A percentile compares a stretch with the other conserved stretches of the same genome.
phyloP scores from a whole-genome alignment of 2,329 filamentous ascomycete genomes.

The Davidsoniella eucalypti region DNA sequence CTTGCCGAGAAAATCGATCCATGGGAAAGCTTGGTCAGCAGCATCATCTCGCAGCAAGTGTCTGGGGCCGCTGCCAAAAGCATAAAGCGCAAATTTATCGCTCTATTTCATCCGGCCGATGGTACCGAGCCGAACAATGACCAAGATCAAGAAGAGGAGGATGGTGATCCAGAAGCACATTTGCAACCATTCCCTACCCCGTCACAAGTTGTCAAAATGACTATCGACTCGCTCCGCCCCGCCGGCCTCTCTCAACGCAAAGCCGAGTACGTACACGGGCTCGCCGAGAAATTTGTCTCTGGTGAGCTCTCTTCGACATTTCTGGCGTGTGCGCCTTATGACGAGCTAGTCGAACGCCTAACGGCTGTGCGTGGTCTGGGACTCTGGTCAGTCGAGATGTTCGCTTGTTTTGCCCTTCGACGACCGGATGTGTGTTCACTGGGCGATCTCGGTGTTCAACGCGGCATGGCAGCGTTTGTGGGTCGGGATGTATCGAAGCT shows the following conservation, averaged over 20 bases:
- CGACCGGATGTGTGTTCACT: conserved; percentile 84
- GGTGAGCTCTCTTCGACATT: conserved; percentile 63
- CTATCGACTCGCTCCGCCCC: conserved; percentile 54
- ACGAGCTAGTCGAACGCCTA: conserved; percentile 67
- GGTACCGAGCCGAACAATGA: conserved; percentile 15
- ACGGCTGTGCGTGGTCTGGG: conserved; percentile 78
- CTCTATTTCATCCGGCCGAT: conserved; percentile 39
- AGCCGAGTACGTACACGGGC: conserved; percentile 80
- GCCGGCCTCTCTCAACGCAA: conserved; percentile 88
- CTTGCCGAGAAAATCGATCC: conserved; percentile 78
- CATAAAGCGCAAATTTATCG: conserved; percentile 74
- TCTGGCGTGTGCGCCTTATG: conserved; percentile 60
- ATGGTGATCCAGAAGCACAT: not conserved
- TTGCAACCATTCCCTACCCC: conserved; percentile 52
- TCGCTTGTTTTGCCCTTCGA: conserved; percentile 89
- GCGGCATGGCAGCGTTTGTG: conserved; percentile 78
- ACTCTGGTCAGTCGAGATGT: conserved; percentile 93
- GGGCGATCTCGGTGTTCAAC: conserved; percentile 84
- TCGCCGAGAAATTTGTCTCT: conserved; percentile 62
- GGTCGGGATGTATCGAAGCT: conserved; percentile 73
- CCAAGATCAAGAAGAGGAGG: conserved; percentile 13
- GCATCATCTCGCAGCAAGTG: conserved; percentile 93
- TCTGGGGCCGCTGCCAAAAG: conserved; percentile 79
- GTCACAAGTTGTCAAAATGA: conserved; percentile 46
- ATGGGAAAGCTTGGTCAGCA: conserved; percentile 65